A percentile compares a stretch with the other conserved stretches of the same genome.
phyloP scores from a whole-genome alignment of 306 rosid species.

The Castanopsis chinensis region DNA sequence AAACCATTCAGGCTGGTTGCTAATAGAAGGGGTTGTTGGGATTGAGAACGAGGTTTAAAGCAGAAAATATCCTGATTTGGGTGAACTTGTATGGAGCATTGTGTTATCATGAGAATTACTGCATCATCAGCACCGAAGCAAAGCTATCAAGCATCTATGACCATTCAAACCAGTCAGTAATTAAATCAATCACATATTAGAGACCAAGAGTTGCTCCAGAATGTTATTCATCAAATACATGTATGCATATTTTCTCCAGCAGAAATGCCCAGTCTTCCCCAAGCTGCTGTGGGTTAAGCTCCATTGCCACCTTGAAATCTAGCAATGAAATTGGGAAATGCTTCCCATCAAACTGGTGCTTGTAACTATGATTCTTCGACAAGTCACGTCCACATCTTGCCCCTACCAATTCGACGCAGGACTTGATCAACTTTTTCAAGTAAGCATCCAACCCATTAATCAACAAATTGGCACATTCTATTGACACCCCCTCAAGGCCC shows the following conservation, averaged over 20 bases:
- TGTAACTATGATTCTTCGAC: conserved; percentile 42
- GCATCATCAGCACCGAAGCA: not conserved
- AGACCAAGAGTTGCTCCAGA: conserved; percentile 12
- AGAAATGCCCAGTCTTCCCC: conserved; percentile 97
- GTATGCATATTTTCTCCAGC: conserved; percentile 84
- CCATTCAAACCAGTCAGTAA: not conserved
- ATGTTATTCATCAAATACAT: conserved; percentile 62
- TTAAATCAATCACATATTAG: not conserved
- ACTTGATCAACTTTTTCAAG: conserved; percentile 74
- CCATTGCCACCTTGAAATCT: conserved; percentile 95
- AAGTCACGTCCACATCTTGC: conserved; percentile 54
- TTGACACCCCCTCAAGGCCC: conserved; percentile 78
- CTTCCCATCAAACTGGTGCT: conserved; percentile 72
- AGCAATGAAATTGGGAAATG: conserved; percentile 58
- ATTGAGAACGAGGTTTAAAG: not conserved
- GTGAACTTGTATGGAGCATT: conserved; percentile 20
- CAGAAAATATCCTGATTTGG: conserved; percentile 32
- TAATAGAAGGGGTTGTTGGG: conserved; percentile 30
- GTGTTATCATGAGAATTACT: too few species aligned
- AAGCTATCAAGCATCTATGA: not conserved
- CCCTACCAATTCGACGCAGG: conserved; percentile 76
- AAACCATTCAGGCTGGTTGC: conserved; percentile 46
- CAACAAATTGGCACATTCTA: conserved; percentile 73
- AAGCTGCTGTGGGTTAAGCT: conserved; percentile 86
- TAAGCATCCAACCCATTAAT: conserved; percentile 69